A percentile compares a stretch with the other conserved stretches of the same genome.
Conservation (phyloP, 2,329 filamentous ascomycete species). For the Cladosporium sp. region DNA sequence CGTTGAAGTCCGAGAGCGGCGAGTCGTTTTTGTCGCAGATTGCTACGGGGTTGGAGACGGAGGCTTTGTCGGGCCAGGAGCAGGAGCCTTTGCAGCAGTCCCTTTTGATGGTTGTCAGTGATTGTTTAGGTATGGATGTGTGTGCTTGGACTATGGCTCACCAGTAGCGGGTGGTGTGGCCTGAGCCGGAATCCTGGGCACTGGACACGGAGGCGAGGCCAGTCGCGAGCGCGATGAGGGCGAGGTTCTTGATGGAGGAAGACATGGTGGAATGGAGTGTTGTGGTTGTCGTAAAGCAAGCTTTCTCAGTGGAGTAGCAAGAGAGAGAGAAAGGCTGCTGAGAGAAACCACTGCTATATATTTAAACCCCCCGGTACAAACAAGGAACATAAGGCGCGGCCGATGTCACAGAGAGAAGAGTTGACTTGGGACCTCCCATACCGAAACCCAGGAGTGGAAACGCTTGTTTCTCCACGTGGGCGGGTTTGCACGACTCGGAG, state of each 20-base stretch:
- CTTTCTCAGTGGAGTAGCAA: not conserved
- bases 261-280: constrained; percentile 15
- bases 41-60: constrained; percentile 47
- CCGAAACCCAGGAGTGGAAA: not conserved
- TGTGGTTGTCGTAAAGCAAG: not conserved
- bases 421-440: not conserved
- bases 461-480: constrained; percentile 10
- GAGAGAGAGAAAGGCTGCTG: not conserved
- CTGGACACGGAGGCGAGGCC: constrained; percentile 20
- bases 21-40: constrained; percentile 54
- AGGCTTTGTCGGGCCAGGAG: constrained; percentile 54
- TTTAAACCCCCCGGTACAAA: not conserved
- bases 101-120: constrained; percentile 36
- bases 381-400: not conserved
- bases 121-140: no score
- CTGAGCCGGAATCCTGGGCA: constrained; percentile 26
- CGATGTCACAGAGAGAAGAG: not conserved
- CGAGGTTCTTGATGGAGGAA: constrained; percentile 18
- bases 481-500: not conserved
- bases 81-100: constrained; percentile 71
- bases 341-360: not conserved
- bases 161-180: constrained; percentile 40
- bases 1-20: constrained; percentile 47
- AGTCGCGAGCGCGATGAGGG: constrained; percentile 22
- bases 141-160: no score